Evolutionary conservation across 78 protist genomes (phyloP).

Genomic region (Dictyostelium intermedium): DNA sequence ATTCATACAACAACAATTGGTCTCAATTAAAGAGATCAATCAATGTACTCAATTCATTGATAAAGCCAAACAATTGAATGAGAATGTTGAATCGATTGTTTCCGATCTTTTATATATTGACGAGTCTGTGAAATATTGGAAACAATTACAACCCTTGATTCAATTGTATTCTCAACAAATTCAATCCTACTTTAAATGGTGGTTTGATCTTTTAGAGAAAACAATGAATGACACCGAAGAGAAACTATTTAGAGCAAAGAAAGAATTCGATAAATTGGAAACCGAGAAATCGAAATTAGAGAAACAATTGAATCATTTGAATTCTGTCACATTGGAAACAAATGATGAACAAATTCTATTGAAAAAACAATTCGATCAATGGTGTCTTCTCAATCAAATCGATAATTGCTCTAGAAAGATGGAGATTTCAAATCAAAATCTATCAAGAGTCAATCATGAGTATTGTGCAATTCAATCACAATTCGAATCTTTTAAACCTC

Average conservation of each 20-base stretch:
- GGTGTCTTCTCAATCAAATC: conserved; percentile 35
- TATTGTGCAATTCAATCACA: background rate
- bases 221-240: conserved; percentile 13
- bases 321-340: background rate
- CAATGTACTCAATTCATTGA: background rate
- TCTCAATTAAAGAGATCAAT: background rate
- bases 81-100: background rate
- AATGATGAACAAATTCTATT: background rate
- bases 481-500: conserved; percentile 37
- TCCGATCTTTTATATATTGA: conserved; percentile 2
- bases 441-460: background rate
- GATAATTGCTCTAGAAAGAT: background rate
- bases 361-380: conserved; percentile 21
- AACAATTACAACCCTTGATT: background rate
- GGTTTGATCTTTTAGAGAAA: conserved; percentile 7
- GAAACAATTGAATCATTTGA: conserved; percentile 3
- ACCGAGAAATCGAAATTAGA: conserved; percentile 31
- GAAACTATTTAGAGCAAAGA: conserved; percentile 26
- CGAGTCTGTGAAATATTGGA: conserved; percentile 11
- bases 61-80: background rate
- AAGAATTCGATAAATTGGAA: conserved; percentile 57
- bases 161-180: conserved; percentile 7
- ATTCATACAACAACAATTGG: background rate
- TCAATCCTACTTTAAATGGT: conserved; percentile 50
- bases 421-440: conserved; percentile 15